phyloP scores from a whole-genome alignment of 176 grass and related monocot species.

The Zea luxurians region DNA sequence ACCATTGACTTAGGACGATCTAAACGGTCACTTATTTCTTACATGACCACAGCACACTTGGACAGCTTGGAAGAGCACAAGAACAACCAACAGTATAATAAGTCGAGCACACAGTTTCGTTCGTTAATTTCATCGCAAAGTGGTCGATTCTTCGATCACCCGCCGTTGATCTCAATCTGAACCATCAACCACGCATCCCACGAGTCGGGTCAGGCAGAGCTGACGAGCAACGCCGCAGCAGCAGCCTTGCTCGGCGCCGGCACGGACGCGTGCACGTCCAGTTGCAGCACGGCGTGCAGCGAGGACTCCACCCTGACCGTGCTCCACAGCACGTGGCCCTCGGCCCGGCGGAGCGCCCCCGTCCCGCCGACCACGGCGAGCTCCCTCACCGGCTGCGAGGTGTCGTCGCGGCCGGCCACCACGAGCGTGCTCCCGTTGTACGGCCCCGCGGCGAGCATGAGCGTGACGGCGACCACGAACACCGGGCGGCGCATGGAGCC shows the following conservation, averaged over 20 bases:
- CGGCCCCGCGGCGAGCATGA: background rate
- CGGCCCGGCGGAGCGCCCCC: background rate
- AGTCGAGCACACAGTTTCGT: no score
- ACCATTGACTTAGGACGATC: no score
- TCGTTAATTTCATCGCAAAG: no score
- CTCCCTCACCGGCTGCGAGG: slow-evolving; percentile 21
- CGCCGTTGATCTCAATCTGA: no score
- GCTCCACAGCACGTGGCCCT: slow-evolving; percentile 24
- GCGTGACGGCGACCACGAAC: slow-evolving; percentile 11
- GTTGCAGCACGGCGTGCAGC: slow-evolving; percentile 13
- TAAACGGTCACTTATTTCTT: no score
- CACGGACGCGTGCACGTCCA: slow-evolving; percentile 28
- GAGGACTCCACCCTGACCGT: background rate
- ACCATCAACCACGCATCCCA: no score
- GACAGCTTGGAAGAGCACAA: no score
- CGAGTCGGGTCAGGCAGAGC: background rate
- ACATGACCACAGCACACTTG: no score
- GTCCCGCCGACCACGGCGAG: slow-evolving; percentile 46
- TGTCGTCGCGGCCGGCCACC: slow-evolving; percentile 10
- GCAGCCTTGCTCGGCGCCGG: background rate
- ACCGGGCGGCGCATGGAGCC: background rate
- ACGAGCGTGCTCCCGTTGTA: slow-evolving; percentile 46
- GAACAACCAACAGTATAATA: no score
- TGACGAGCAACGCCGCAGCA: background rate
- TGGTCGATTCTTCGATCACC: no score